Conservation (phyloP, 176 grass and related monocot species). For the Oryza longistaminata region DNA sequence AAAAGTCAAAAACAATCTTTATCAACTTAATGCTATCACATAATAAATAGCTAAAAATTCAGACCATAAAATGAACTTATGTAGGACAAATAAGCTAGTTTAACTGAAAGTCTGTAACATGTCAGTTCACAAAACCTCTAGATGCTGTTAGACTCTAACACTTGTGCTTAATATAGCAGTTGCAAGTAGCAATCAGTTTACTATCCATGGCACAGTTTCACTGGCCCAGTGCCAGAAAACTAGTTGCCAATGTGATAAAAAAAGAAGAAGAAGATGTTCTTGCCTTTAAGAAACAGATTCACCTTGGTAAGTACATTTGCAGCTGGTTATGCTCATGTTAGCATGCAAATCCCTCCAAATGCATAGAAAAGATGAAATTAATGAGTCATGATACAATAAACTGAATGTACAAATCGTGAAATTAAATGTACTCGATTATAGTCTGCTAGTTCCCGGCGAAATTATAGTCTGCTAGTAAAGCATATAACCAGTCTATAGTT, state of each 20-base stretch:
- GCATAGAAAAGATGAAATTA: background rate
- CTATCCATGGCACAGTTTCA: constrained; percentile 1
- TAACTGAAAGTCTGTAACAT: background rate
- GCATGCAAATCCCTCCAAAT: background rate
- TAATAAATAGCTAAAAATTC: background rate
- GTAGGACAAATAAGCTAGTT: background rate
- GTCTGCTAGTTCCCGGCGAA: too few relatives aligned
- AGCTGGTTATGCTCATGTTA: background rate
- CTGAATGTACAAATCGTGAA: background rate
- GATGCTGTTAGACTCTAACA: background rate
- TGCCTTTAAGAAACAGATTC: constrained; percentile 6
- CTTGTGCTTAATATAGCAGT: background rate
- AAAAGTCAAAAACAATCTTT: constrained; percentile 8
- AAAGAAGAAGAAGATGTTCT: background rate
- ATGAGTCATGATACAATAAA: background rate
- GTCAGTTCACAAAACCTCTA: background rate
- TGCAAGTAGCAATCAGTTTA: background rate
- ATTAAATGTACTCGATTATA: background rate
- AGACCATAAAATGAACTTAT: background rate
- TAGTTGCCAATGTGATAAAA: background rate
- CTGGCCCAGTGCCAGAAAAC: background rate
- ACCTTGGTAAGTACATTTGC: background rate
- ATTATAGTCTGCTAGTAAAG: background rate
- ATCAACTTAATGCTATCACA: constrained; percentile 11
- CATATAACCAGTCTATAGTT: constrained; percentile 27